Percentiles rank a stretch among this genome's conserved stretches.
Evolutionary conservation across 2,329 filamentous ascomycete genomes (phyloP).

Genomic region (Metarhizium rileyi): DNA sequence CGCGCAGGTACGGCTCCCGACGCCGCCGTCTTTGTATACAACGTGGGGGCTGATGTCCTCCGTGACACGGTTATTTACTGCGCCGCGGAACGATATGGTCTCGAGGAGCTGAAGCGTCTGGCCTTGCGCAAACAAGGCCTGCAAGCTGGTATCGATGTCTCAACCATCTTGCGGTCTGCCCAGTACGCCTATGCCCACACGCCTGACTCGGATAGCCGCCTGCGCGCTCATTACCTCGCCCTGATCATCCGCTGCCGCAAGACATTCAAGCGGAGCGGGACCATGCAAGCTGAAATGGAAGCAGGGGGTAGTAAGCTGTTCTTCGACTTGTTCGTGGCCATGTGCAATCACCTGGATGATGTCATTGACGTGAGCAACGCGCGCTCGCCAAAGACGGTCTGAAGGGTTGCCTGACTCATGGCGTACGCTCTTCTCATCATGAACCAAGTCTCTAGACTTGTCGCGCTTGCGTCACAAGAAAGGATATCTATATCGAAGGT

Average conservation of each 20-base stretch:
- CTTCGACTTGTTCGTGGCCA: conserved; percentile 96
- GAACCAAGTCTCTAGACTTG: conserved; percentile 13
- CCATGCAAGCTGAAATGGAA: conserved; percentile 99
- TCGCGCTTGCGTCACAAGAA: not conserved
- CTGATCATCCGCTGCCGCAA: conserved; percentile 95
- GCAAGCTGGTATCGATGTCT: conserved; percentile 85
- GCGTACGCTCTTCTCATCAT: conserved; percentile 5
- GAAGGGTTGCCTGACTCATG: conserved; percentile 17
- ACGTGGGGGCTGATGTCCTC: conserved; percentile 66
- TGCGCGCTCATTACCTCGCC: conserved; percentile 94
- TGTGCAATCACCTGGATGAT: conserved; percentile 98
- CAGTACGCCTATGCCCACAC: conserved; percentile 95
- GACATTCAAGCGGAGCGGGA: conserved; percentile 96
- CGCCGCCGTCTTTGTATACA: conserved; percentile 59
- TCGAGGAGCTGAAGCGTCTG: conserved; percentile 86
- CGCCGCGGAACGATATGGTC: conserved; percentile 77
- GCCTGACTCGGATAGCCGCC: conserved; percentile 80
- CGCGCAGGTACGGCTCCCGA: conserved; percentile 36
- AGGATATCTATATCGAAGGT: conserved; percentile 7
- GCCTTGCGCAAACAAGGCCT: conserved; percentile 90
- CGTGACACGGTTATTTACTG: conserved; percentile 94
- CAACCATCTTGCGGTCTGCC: conserved; percentile 81
- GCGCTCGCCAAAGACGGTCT: conserved; percentile 48
- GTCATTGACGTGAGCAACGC: conserved; percentile 76
- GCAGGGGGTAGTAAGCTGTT: conserved; percentile 81